Percentiles rank a stretch among this genome's conserved stretches.
phyloP scores from a whole-genome alignment of 2,329 filamentous ascomycete genomes.

The Ophiocordyceps australis region DNA sequence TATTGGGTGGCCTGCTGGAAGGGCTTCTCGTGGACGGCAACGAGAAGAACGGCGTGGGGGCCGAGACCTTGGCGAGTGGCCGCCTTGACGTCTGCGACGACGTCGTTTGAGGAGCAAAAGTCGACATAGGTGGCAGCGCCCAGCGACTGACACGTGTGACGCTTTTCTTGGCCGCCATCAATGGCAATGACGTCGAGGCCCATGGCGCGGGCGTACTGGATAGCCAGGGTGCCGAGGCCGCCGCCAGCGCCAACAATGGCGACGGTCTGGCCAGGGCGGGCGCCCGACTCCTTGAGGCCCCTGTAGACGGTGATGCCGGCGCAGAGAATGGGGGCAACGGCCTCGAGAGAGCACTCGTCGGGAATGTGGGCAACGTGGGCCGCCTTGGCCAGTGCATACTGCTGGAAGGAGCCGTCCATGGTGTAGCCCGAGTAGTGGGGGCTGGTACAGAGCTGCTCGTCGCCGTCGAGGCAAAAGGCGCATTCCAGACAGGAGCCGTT shows the following conservation, averaged over 20 bases:
- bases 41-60: conserved; percentile 71
- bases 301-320: conserved; percentile 83
- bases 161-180: conserved; percentile 71
- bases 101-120: conserved; percentile 56
- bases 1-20: conserved; percentile 91
- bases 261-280: conserved; percentile 55
- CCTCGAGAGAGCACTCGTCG: conserved; percentile 58
- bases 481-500: conserved; percentile 75
- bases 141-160: conserved; percentile 46
- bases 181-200: conserved; percentile 66
- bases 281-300: conserved; percentile 71
- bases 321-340: conserved; percentile 64
- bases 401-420: conserved; percentile 83
- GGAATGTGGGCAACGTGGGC: conserved; percentile 70
- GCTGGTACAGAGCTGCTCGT: conserved; percentile 69
- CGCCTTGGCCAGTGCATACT: conserved; percentile 79
- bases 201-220: conserved; percentile 87
- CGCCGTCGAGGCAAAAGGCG: conserved; percentile 61
- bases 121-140: conserved; percentile 64
- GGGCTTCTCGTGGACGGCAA: conserved; percentile 77
- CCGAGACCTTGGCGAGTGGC: conserved; percentile 66
- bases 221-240: conserved; percentile 59
- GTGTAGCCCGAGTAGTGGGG: conserved; percentile 75
- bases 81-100: conserved; percentile 71
- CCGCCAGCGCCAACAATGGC: conserved; percentile 79